Conservation (phyloP, 768 basidiomycete species). For the Mrakia gelida region DNA sequence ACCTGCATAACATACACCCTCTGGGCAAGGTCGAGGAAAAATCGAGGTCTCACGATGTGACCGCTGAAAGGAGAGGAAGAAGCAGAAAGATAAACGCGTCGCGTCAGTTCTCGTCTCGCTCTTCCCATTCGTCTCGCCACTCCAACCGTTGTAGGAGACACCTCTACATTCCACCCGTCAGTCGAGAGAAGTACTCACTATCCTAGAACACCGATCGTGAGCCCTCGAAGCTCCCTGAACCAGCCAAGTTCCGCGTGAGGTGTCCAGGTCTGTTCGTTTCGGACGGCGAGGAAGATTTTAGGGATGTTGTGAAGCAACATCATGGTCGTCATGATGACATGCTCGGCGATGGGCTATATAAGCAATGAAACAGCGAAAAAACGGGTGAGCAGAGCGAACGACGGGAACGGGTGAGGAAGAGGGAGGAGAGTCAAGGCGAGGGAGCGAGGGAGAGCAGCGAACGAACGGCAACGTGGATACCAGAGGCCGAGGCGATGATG, state of each 20-base stretch:
- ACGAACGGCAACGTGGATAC: conserved; percentile 33
- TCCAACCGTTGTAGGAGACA: too few species aligned
- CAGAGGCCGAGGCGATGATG: conserved; percentile 31
- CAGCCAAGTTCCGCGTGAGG: conserved; percentile 11
- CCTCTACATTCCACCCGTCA: too few species aligned
- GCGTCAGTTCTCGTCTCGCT: background rate
- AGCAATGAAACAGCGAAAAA: background rate
- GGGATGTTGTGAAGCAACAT: conserved; percentile 33
- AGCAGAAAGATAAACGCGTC: background rate
- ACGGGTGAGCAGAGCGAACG: conserved; percentile 1
- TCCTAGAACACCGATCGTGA: conserved; percentile 33
- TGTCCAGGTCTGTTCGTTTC: background rate
- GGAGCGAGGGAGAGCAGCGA: background rate
- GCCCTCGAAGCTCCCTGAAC: conserved; percentile 33
- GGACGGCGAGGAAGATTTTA: conserved; percentile 27
- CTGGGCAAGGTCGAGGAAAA: too few species aligned
- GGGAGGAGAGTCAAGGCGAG: background rate
- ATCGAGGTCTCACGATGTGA: conserved; percentile 27
- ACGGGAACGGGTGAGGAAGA: background rate
- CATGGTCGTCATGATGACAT: conserved; percentile 32
- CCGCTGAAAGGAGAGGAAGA: conserved; percentile 14
- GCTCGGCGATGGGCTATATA: conserved; percentile 18
- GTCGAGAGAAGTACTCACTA: conserved; percentile 12
- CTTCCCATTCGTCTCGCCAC: too few species aligned
- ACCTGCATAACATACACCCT: too few species aligned